A percentile compares a stretch with the other conserved stretches of the same genome.
Conservation (phyloP, 306 rosid genomes). For the Pterocarpus macrocarpus region DNA sequence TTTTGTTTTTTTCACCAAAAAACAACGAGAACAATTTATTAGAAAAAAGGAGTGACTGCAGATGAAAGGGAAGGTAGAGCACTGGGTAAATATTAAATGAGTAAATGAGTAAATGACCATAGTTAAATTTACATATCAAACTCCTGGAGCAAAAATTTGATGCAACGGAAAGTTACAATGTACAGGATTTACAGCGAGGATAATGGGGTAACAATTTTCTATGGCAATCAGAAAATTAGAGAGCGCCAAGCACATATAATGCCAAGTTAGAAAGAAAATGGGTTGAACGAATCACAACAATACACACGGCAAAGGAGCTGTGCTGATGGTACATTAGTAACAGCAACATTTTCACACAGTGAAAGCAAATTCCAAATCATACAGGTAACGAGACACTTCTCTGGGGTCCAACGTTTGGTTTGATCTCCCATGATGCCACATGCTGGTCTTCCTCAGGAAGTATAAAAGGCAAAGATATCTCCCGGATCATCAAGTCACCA, state of each 20-base stretch:
- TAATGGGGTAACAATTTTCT: neutral
- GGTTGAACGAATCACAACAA: conserved; percentile 41
- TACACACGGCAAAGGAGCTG: conserved; percentile 14
- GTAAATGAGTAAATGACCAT: too few species aligned
- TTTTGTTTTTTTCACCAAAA: too few species aligned
- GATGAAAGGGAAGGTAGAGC: neutral
- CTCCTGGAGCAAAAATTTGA: neutral
- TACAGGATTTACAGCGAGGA: conserved; percentile 38
- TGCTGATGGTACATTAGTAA: conserved; percentile 24
- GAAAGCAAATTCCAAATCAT: conserved; percentile 42
- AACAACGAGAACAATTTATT: neutral
- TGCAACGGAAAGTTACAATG: conserved; percentile 15
- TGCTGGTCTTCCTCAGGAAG: conserved; percentile 72
- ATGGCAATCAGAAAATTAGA: conserved; percentile 26
- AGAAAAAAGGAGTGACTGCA: neutral
- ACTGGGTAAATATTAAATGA: too few species aligned
- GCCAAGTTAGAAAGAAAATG: neutral
- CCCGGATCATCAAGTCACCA: conserved; percentile 91
- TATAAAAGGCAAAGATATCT: conserved; percentile 86
- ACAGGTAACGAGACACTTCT: conserved; percentile 70
- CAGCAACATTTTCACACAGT: neutral
- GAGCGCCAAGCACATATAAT: neutral
- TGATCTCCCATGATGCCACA: conserved; percentile 85
- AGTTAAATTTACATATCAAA: neutral
- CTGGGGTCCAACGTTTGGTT: conserved; percentile 70